Evolutionary conservation across 2,329 filamentous ascomycete species (phyloP).

Genomic region (Talaromyces sp.): DNA sequence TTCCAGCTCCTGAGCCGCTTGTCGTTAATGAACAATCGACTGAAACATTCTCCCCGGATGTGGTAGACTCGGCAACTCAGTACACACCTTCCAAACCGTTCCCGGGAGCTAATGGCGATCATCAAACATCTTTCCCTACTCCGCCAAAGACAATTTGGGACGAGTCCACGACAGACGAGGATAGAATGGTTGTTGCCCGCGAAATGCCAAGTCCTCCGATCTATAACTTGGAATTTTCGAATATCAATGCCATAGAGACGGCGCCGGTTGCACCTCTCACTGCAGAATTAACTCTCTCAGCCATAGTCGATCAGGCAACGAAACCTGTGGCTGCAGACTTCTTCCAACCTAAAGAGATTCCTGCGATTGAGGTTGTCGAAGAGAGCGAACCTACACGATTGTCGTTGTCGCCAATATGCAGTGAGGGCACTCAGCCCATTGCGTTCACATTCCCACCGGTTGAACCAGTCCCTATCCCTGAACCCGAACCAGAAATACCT

Average conservation of each 20-base stretch:
- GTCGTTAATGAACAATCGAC: background rate
- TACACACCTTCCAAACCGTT: conserved; percentile 37
- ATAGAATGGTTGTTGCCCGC: conserved; percentile 16
- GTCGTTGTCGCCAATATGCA: conserved; percentile 30
- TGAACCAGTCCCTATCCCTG: conserved; percentile 19
- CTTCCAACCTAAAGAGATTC: conserved; percentile 18
- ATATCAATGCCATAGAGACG: conserved; percentile 34
- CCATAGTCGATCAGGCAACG: conserved; percentile 12
- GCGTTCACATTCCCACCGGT: conserved; percentile 22
- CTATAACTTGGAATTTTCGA: conserved; percentile 31
- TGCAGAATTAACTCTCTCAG: conserved; percentile 28
- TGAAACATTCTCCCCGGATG: conserved; percentile 23
- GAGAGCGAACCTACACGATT: conserved; percentile 23
- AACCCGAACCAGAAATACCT: conserved; percentile 11
- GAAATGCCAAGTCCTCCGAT: conserved; percentile 22
- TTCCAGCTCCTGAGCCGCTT: background rate
- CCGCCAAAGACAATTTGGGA: conserved; percentile 43
- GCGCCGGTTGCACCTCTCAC: conserved; percentile 45
- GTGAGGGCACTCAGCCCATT: conserved; percentile 28
- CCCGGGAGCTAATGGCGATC: conserved; percentile 25
- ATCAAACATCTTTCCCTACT: conserved; percentile 32
- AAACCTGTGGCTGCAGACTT: conserved; percentile 20
- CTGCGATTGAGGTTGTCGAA: conserved; percentile 11
- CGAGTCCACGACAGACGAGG: conserved; percentile 23
- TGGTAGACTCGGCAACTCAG: conserved; percentile 42